These are phyloP conservation scores for Colletotrichum coccodes DNA, from an alignment of 2,329 filamentous ascomycete genomes.

Conservation along the genomic window DNA sequence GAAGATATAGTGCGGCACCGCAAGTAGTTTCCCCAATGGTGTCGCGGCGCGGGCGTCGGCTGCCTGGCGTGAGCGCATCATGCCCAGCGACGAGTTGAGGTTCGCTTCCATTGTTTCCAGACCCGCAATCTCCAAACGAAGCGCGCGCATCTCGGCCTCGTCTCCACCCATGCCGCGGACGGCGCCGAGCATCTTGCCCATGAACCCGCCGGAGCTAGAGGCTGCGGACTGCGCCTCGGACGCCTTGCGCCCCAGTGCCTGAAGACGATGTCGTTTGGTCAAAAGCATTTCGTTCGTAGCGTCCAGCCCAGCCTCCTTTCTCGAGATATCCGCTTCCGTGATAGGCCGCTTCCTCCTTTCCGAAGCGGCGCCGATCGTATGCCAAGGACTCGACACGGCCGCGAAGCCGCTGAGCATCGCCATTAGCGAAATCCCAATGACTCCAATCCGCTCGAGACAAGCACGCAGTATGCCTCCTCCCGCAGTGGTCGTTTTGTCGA, in stretches of 20 bases:
- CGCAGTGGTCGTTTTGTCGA: slow-evolving; percentile 41
- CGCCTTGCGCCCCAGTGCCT: slow-evolving; percentile 73
- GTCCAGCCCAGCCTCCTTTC: slow-evolving; percentile 82
- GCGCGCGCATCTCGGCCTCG: slow-evolving; percentile 63
- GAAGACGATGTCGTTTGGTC: slow-evolving; percentile 78
- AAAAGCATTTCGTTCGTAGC: slow-evolving; percentile 83
- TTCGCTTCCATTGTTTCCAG: slow-evolving; percentile 83
- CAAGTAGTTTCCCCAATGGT: slow-evolving; percentile 70
- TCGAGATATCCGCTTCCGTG: slow-evolving; percentile 77
- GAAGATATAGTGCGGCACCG: slow-evolving; percentile 74
- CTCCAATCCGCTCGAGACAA: slow-evolving; percentile 77
- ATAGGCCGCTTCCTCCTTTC: slow-evolving; percentile 63
- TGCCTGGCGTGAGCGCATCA: slow-evolving; percentile 71
- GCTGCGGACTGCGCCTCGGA: slow-evolving; percentile 49
- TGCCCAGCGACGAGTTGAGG: slow-evolving; percentile 71
- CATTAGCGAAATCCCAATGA: slow-evolving; percentile 89
- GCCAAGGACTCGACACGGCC: slow-evolving; percentile 88
- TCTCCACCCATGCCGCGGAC: slow-evolving; percentile 74
- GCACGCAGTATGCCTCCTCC: slow-evolving; percentile 55
- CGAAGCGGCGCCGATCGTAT: slow-evolving; percentile 76
- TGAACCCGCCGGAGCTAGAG: slow-evolving; percentile 63
- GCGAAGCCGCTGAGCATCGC: slow-evolving; percentile 89
- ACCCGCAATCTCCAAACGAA: slow-evolving; percentile 82
- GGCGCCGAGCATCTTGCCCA: slow-evolving; percentile 79
- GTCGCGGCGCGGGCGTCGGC: slow-evolving; percentile 76